phyloP scores from a whole-genome alignment of 2,329 filamentous ascomycete genomes.

The Sporothrix dimorphospora region DNA sequence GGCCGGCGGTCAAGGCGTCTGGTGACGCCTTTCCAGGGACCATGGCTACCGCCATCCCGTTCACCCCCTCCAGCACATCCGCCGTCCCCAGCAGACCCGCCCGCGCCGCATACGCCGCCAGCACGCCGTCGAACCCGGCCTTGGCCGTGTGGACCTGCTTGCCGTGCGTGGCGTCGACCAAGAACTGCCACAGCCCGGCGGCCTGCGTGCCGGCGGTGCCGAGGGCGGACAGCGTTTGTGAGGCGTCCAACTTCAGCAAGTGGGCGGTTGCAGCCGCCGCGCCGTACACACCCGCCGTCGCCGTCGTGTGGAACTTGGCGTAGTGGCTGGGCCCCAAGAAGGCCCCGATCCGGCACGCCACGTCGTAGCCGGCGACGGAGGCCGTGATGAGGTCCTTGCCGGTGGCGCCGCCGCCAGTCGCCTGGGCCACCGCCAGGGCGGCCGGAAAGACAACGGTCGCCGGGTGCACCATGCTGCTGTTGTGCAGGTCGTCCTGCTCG shows the following conservation, averaged over 20 bases:
- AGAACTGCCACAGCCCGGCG: slow-evolving; percentile 23
- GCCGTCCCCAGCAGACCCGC: slow-evolving; percentile 5
- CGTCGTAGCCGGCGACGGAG: slow-evolving; percentile 23
- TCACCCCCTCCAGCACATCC: slow-evolving; percentile 22
- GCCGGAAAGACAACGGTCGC: slow-evolving; percentile 26
- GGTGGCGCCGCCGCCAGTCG: slow-evolving; percentile 3
- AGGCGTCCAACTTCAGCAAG: neutral
- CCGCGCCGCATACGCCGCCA: slow-evolving; percentile 14
- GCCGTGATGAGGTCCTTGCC: neutral
- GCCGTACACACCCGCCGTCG: slow-evolving; percentile 16
- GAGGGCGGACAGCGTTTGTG: neutral
- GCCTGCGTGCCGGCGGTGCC: slow-evolving; percentile 25
- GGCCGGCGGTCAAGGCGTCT: neutral
- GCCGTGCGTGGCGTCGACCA: slow-evolving; percentile 21
- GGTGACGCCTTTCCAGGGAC: neutral
- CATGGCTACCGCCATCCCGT: slow-evolving; percentile 21
- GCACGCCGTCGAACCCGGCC: slow-evolving; percentile 24
- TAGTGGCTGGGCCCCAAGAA: slow-evolving; percentile 13
- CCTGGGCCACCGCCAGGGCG: slow-evolving; percentile 17
- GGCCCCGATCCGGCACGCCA: slow-evolving; percentile 18
- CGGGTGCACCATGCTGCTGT: slow-evolving; percentile 24
- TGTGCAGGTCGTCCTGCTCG: slow-evolving; percentile 24
- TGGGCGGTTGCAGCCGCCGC: slow-evolving; percentile 4
- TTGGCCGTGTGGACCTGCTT: slow-evolving; percentile 27
- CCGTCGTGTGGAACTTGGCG: slow-evolving; percentile 20